Conservation (phyloP, 495 filamentous ascomycete genomes). For the Aspergillus carlsbadensis region DNA sequence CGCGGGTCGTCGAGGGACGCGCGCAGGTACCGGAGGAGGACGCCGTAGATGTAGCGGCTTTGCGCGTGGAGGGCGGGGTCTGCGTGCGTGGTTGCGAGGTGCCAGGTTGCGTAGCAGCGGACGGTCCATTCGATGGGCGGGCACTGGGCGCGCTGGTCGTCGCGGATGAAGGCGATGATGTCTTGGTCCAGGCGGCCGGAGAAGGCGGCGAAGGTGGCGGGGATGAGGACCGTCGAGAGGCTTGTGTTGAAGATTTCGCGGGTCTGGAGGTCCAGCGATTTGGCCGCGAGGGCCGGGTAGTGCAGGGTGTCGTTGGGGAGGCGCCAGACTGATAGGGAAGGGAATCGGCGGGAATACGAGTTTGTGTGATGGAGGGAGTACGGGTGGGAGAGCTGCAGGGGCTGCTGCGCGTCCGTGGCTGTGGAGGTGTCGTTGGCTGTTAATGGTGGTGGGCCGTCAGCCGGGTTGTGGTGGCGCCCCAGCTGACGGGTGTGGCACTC, state of each 20-base stretch:
- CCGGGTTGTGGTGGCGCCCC: no score
- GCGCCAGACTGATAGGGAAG: no score
- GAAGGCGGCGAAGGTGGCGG: not conserved
- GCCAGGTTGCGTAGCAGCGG: not conserved
- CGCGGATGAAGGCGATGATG: not conserved
- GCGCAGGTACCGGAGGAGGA: not conserved
- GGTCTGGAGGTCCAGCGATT: not conserved
- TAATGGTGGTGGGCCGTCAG: no score
- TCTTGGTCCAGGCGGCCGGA: not conserved
- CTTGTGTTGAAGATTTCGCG: not conserved
- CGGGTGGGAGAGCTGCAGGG: no score
- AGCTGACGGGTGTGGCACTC: no score
- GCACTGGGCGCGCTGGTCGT: not conserved
- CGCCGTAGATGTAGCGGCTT: constrained; percentile 5
- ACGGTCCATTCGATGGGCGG: not conserved
- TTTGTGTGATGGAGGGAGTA: no score
- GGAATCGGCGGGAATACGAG: no score
- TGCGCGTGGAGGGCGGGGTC: not conserved
- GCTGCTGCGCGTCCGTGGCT: no score
- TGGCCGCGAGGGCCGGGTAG: not conserved
- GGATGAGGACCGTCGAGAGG: not conserved
- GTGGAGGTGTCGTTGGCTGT: no score
- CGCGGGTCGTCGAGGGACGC: not conserved
- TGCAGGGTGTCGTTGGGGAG: no score
- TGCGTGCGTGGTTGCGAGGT: not conserved